Evolutionary conservation across 495 filamentous ascomycete genomes (phyloP), one percentile per base, ranked within the genome.

Genomic region (Delitschia confertaspora): DNA sequence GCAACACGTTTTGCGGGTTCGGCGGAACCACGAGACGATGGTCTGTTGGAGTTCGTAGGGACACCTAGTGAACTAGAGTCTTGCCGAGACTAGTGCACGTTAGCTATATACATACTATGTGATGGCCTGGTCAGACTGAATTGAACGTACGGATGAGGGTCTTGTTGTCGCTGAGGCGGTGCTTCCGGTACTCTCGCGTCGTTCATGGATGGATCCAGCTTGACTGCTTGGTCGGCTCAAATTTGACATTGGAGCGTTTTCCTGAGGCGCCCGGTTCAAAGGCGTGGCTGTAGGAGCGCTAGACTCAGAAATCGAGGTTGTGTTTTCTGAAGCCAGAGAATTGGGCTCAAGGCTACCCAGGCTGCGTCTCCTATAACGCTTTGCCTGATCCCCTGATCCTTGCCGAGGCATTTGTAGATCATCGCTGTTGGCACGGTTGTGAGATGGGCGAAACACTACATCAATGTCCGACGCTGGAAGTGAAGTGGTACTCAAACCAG

Each of bases 351-450:
- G 73, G 34, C 75, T 83, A 42, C 84, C 83, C 69, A 88, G 74
- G 59, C 88, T 95, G 41, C 87, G 74, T 55, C 88, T 75, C 48
- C 88, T 71, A 65, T 87, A 84, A 48, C 82, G 74, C 61, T 84
- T 84, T 7, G 80, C 75, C 36, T 78, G 68, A 34, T 89, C 85
- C 13, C 73, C 67, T 24, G 33, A 64, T 57, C 35, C 58, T 38
- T 32, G 58, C 60, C 47, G 58, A 23, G 72, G 61, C 14, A 61
- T 24, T 22, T 68, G 65, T 22, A 65, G 65, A 50, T 78, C 75
- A 62, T 79, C 75, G 56, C 74, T 79, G 3, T 63, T 61, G 1
- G 65, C 66, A 27, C 72, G 64, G 24, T 49, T 42, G 42, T 55
- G 51, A 41, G 25, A 48, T 9, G 41, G 51, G 19, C 23, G n/a